Conservation (phyloP, 495 filamentous ascomycete species). For the Podospora tetraspora region DNA sequence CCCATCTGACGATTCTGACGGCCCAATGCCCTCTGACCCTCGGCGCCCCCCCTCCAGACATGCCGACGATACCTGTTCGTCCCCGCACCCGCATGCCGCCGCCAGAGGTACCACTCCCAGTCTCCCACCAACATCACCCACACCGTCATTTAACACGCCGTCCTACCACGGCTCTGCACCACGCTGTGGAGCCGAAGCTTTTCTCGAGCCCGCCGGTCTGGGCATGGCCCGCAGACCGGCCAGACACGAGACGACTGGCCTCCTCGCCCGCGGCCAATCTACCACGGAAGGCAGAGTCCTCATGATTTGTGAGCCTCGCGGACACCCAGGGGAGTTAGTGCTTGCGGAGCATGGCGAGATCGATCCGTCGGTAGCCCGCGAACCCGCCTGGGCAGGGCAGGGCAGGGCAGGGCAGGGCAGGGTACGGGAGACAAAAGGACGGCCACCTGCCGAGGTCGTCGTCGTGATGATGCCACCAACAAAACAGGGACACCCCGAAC, state of each 20-base stretch:
- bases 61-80: constrained; percentile 4
- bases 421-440: background rate
- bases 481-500: background rate
- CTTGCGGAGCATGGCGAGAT: background rate
- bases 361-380: background rate
- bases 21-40: too few relatives aligned
- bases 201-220: constrained; percentile 7
- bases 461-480: background rate
- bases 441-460: background rate
- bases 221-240: constrained; percentile 16
- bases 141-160: constrained; percentile 19
- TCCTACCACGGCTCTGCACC: constrained; percentile 18
- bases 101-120: constrained; percentile 1
- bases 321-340: background rate
- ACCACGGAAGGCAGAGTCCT: background rate
- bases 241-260: constrained; percentile 18
- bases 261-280: constrained; percentile 30
- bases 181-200: constrained; percentile 13
- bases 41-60: too few relatives aligned
- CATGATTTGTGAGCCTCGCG: constrained; percentile 23
- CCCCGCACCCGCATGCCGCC: constrained; percentile 10
- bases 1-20: background rate
- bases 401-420: background rate
- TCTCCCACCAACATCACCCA: background rate
- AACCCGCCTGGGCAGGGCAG: background rate